Evolutionary conservation across 2,329 filamentous ascomycete genomes (phyloP), one percentile per base, ranked within the genome.

Genomic region (Hypomyces rosellus): DNA sequence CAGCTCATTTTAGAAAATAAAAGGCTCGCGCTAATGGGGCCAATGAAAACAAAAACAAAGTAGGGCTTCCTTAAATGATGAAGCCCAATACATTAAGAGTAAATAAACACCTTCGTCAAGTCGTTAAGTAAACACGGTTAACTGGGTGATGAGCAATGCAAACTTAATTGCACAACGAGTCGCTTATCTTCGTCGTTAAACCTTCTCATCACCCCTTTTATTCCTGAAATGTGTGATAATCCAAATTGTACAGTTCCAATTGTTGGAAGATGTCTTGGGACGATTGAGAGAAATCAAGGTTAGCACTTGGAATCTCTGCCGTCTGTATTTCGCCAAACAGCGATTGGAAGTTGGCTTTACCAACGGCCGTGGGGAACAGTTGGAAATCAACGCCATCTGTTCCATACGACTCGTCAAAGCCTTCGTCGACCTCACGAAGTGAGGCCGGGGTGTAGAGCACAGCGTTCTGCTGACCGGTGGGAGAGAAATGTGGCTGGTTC

Each of bases 381-480:
- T 79, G 76, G 58, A 89, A 89, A 64, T 89, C 85, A 11, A 65
- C 69, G n/a, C 70, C 69, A 20, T 73, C 68, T 9, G 64, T 69
- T n/a, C 64, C 69, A 44, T 67, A 69, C 33, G 70, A 68, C 30
- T 84, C 82, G 38, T 80, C 78, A 57, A 82, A 86, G 37, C 76
- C 78, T 59, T 89, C 85, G 53, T 89, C 85, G 22, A 82, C 74
- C 20, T 81, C 77, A 15, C 72, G 71, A 53, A 82, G 66, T 0
- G 83, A 84, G 39, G 76, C 75, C 44, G 86, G 82, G 9, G 85
- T 86, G 67, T 77, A 86, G 33, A 89, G 75, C 70, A 88, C 86
- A 1, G 82, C 71, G 53, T 85, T 83, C 34, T 78, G 76, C 59
- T 88, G 85, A 5, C 83, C 86, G 48, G 76, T 74, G 8, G 85